phyloP scores from a whole-genome alignment of 192 early-diverging fungal species.

The Backusella australiensis region DNA sequence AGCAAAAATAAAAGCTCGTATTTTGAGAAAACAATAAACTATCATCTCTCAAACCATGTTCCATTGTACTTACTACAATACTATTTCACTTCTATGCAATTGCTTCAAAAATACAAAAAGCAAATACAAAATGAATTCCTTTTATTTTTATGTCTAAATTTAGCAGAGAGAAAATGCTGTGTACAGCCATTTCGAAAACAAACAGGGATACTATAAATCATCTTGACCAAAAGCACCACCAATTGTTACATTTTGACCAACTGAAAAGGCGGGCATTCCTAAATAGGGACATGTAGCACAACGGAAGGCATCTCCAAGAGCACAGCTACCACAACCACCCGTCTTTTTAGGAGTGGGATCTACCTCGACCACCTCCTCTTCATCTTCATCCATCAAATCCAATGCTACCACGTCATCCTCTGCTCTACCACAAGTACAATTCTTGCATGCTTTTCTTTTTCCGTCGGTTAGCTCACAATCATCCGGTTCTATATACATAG shows the following conservation, averaged over 20 bases:
- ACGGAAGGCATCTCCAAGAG: conserved; percentile 96
- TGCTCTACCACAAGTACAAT: conserved; percentile 92
- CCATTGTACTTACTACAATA: neutral
- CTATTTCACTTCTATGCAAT: neutral
- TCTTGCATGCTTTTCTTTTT: conserved; percentile 94
- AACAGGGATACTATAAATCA: conserved; percentile 19
- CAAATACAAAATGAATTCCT: neutral
- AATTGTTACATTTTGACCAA: conserved; percentile 90
- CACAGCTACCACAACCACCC: conserved; percentile 70
- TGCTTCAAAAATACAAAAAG: neutral
- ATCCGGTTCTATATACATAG: conserved; percentile 47
- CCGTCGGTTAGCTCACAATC: conserved; percentile 67
- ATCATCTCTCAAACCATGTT: too few relatives aligned
- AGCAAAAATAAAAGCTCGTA: too few relatives aligned
- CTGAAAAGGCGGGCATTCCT: conserved; percentile 97
- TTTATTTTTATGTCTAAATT: neutral
- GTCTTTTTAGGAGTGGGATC: conserved; percentile 49
- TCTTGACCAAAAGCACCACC: conserved; percentile 56
- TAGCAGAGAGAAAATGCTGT: neutral
- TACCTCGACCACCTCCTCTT: conserved; percentile 32
- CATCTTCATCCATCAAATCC: conserved; percentile 29
- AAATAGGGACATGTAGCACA: conserved; percentile 94
- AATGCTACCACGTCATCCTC: conserved; percentile 60
- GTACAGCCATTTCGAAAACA: neutral
- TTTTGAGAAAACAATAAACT: too few relatives aligned